phyloP scores from a whole-genome alignment of 1,284 basidiomycete species.

The Coriolopsis trogii region DNA sequence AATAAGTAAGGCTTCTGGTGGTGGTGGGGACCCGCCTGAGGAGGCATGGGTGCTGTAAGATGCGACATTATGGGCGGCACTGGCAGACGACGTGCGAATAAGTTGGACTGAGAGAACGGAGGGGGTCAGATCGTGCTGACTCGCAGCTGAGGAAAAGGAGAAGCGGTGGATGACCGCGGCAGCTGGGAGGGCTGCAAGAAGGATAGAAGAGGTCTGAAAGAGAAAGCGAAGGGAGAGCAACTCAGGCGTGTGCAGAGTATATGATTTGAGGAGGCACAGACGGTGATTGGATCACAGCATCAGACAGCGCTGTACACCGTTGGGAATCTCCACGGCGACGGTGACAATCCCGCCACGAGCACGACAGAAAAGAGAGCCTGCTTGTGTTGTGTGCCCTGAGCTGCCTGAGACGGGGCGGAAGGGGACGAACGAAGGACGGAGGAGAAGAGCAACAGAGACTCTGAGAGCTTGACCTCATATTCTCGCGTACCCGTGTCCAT shows the following conservation, averaged over 20 bases:
- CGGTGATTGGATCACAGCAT: slow-evolving; percentile 27
- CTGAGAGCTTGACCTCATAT: neutral
- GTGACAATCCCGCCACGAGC: slow-evolving; percentile 25
- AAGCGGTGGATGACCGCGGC: slow-evolving; percentile 6
- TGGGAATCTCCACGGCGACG: slow-evolving; percentile 39
- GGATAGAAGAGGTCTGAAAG: slow-evolving; percentile 8
- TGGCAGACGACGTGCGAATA: slow-evolving; percentile 13
- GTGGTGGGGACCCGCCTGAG: slow-evolving; percentile 41
- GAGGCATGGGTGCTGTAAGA: slow-evolving; percentile 28
- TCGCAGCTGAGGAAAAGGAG: slow-evolving; percentile 27
- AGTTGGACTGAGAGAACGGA: slow-evolving; percentile 15
- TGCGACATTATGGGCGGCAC: slow-evolving; percentile 25
- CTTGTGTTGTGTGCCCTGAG: slow-evolving; percentile 16
- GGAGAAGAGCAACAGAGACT: neutral
- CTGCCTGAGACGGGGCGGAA: slow-evolving; percentile 5
- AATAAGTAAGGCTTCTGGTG: slow-evolving; percentile 49
- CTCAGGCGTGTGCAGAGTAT: slow-evolving; percentile 12
- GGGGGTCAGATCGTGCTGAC: slow-evolving; percentile 23
- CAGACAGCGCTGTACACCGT: slow-evolving; percentile 23
- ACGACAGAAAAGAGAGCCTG: slow-evolving; percentile 17
- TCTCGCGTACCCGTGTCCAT: slow-evolving; percentile 16
- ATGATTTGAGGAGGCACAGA: slow-evolving; percentile 9
- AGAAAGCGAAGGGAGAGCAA: slow-evolving; percentile 8
- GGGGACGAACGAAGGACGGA: slow-evolving; percentile 11
- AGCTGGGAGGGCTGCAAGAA: neutral